Evolutionary conservation across 805 yeast genomes (phyloP), one percentile per base, ranked within the genome.

Genomic region (Lachancea nothofagi): DNA sequence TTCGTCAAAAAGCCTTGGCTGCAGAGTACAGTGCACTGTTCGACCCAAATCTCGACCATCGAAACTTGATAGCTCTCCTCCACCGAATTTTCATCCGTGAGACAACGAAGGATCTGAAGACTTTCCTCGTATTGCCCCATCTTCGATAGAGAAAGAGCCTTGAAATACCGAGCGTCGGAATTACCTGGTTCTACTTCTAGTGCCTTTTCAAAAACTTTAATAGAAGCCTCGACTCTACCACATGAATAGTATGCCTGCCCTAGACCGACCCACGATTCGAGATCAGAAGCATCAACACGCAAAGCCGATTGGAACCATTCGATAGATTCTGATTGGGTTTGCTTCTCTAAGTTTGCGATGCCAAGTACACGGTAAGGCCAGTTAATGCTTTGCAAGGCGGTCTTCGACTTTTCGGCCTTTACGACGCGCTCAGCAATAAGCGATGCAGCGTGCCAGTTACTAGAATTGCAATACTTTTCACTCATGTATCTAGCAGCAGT

Each of bases 301-400:
- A 93, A 67, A 1, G 96, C 88, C 20, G 79, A 74, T 61, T 93
- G 98, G 55, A 86, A 88, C 75, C 84, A 79, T 59, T 84, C 90
- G 33, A 90, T 82, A 0, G 98, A 95, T 40, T 78, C 78, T 1
- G 76, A 77, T 47, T 78, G 85, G 48, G 82, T 80, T 50, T 80
- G 86, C 20, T 59, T 66, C 54, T 85, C 88, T 43, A 93, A 64
- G 4, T 80, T 70, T 2, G 84, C 74, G 49, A 88, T 77, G 0
- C 97, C 98, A 31, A 93, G 64, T 3, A 86, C 85, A 49, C 96
- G 65, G 55, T 80, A 86, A 1, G 97, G 96, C 98, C 98, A 93
- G 2, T 82, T 71, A 1, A 65, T 54, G 2, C 57, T 58, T 15
- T 69, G 61, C 19, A 82, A 53, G 13, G 63, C 61, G 42, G 78